Percentiles rank a stretch among this genome's conserved stretches.
These are phyloP conservation scores for Serendipita vermifera DNA, from an alignment of 768 basidiomycete genomes.

Conservation along the genomic window DNA sequence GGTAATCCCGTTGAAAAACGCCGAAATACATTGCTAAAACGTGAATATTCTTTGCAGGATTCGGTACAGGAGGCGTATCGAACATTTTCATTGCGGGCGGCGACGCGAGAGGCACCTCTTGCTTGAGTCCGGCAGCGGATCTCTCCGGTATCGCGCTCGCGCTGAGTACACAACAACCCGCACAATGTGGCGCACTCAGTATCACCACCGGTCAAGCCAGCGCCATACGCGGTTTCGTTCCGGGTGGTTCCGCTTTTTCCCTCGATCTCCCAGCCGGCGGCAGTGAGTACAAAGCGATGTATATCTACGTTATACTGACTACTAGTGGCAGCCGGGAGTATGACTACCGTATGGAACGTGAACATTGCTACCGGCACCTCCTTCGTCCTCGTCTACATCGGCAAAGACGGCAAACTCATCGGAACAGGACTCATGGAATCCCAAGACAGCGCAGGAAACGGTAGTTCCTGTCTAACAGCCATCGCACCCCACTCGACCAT, in stretches of 20 bases:
- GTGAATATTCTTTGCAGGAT: too few species aligned
- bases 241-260: neutral
- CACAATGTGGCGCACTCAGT: neutral
- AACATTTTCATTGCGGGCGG: neutral
- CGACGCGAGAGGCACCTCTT: neutral
- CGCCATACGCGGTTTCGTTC: neutral
- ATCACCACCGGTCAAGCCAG: neutral
- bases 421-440: neutral
- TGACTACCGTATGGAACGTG: neutral
- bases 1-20: neutral
- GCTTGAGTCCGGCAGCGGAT: too few species aligned
- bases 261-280: neutral
- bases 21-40: neutral
- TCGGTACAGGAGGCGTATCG: neutral
- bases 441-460: too few species aligned
- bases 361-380: neutral
- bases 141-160: neutral
- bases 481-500: neutral
- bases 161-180: neutral
- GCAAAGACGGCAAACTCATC: neutral
- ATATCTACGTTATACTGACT: too few species aligned
- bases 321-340: too few species aligned
- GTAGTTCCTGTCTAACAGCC: neutral
- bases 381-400: neutral
- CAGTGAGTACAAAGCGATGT: too few species aligned